These are phyloP conservation scores for Ophiocordyceps australis DNA, from an alignment of 2,329 filamentous ascomycete genomes.

Conservation along the genomic window DNA sequence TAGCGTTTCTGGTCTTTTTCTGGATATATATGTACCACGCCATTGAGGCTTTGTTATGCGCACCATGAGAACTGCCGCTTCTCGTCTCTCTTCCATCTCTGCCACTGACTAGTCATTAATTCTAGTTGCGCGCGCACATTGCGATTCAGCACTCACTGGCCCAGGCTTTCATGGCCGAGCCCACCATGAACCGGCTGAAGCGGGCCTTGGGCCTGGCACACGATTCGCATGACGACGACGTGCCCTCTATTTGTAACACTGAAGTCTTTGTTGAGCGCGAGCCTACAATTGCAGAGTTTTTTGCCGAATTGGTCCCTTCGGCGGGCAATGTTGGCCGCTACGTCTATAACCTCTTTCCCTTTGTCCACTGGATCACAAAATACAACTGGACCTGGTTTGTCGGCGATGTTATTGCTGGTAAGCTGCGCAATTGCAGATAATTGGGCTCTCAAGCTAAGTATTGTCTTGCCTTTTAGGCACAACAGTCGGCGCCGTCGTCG, in stretches of 20 bases:
- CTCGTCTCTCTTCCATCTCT: too few relatives aligned
- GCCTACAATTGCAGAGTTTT: slow-evolving; percentile 20
- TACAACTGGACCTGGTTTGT: slow-evolving; percentile 28
- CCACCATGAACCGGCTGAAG: slow-evolving; percentile 9
- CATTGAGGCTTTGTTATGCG: too few relatives aligned
- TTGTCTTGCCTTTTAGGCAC: slow-evolving; percentile 9
- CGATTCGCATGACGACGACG: slow-evolving; percentile 11
- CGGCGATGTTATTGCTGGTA: slow-evolving; percentile 26
- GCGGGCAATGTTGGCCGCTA: slow-evolving; percentile 13
- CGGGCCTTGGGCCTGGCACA: slow-evolving; percentile 15
- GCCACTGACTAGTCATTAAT: too few relatives aligned
- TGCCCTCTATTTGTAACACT: slow-evolving; percentile 16
- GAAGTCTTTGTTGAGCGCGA: slow-evolving; percentile 21
- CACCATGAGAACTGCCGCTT: too few relatives aligned
- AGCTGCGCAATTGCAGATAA: slow-evolving; percentile 4
- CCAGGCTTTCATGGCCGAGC: slow-evolving; percentile 4
- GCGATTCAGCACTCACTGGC: too few relatives aligned
- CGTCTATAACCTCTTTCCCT: slow-evolving; percentile 25
- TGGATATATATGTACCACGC: too few relatives aligned
- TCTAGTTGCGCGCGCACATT: too few relatives aligned
- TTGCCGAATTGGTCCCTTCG: slow-evolving; percentile 18
- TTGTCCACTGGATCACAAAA: slow-evolving; percentile 28
- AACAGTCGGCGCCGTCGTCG: slow-evolving; percentile 32
- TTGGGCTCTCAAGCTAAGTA: not conserved
- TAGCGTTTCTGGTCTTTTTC: too few relatives aligned